Percentiles rank a stretch among this genome's conserved stretches.
Conservation (phyloP, 306 rosid genomes). For the peach (Prunus persica) region DNA sequence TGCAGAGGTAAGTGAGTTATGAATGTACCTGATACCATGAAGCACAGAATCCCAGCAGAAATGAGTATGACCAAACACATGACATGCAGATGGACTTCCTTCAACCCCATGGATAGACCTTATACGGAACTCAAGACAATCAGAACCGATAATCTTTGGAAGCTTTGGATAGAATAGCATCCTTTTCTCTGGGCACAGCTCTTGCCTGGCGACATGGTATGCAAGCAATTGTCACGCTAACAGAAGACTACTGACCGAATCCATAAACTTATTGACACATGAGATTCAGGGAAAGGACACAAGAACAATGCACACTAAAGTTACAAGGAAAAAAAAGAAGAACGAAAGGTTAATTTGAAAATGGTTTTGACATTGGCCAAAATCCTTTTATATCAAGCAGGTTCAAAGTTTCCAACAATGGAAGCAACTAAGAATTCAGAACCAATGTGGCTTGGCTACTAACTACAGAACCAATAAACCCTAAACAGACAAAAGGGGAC, state of each 20-base stretch:
- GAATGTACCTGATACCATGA: conserved; percentile 69
- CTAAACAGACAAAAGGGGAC: neutral
- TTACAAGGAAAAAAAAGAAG: neutral
- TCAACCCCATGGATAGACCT: conserved; percentile 62
- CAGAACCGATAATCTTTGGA: conserved; percentile 85
- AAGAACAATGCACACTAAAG: neutral
- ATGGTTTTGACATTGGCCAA: neutral
- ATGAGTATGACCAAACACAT: conserved; percentile 84
- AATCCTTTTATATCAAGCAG: neutral
- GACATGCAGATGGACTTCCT: conserved; percentile 59
- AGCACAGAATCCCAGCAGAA: conserved; percentile 79
- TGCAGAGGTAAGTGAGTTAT: neutral
- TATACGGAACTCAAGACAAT: conserved; percentile 65
- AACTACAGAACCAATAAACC: neutral
- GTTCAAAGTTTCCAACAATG: neutral
- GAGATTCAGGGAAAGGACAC: neutral
- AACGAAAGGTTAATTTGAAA: too few relatives aligned
- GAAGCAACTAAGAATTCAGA: neutral
- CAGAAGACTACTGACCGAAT: neutral
- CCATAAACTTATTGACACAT: conserved; percentile 4
- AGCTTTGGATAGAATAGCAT: conserved; percentile 88
- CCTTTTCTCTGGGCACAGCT: conserved; percentile 94
- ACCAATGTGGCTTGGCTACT: neutral
- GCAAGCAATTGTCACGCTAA: conserved; percentile 17
- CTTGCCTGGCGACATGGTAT: conserved; percentile 52